phyloP scores from a whole-genome alignment of 2,329 filamentous ascomycete genomes.

The Claviceps monticola region DNA sequence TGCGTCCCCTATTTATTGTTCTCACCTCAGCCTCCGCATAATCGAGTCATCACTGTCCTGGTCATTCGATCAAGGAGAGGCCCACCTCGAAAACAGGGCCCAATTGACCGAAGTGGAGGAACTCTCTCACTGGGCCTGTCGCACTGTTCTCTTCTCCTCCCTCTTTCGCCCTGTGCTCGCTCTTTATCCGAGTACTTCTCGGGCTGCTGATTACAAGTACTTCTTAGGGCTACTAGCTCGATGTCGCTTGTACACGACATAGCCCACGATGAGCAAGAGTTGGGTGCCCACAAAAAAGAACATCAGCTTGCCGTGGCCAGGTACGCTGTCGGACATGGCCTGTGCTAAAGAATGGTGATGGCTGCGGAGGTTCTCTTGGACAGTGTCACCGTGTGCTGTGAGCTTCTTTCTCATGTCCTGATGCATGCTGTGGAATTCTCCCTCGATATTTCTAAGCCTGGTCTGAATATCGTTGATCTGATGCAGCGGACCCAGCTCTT shows the following conservation, averaged over 20 bases:
- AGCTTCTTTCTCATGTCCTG: constrained; percentile 37
- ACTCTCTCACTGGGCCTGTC: too few species aligned
- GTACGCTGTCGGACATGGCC: constrained; percentile 32
- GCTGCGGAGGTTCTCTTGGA: constrained; percentile 36
- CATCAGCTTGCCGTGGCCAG: constrained; percentile 42
- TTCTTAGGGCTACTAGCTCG: constrained; percentile 74
- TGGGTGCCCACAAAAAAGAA: constrained; percentile 64
- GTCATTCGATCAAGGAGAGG: neutral
- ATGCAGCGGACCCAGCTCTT: constrained; percentile 31
- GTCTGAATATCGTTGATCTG: constrained; percentile 28
- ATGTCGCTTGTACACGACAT: constrained; percentile 68
- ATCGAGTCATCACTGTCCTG: neutral
- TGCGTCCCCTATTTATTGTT: neutral
- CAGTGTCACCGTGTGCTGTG: constrained; percentile 35
- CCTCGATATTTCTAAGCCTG: constrained; percentile 39
- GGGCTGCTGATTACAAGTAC: constrained; percentile 55
- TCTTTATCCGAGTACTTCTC: constrained; percentile 64
- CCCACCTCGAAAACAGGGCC: neutral
- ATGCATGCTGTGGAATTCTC: constrained; percentile 44
- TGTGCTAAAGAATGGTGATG: constrained; percentile 36
- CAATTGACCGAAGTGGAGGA: neutral
- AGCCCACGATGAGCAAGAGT: constrained; percentile 52
- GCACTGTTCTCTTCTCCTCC: neutral
- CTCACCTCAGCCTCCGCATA: neutral
- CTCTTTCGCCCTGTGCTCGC: neutral